These are phyloP conservation scores for Polychytrium aggregatum DNA, from an alignment of 192 early-diverging fungal genomes.

Conservation along the genomic window DNA sequence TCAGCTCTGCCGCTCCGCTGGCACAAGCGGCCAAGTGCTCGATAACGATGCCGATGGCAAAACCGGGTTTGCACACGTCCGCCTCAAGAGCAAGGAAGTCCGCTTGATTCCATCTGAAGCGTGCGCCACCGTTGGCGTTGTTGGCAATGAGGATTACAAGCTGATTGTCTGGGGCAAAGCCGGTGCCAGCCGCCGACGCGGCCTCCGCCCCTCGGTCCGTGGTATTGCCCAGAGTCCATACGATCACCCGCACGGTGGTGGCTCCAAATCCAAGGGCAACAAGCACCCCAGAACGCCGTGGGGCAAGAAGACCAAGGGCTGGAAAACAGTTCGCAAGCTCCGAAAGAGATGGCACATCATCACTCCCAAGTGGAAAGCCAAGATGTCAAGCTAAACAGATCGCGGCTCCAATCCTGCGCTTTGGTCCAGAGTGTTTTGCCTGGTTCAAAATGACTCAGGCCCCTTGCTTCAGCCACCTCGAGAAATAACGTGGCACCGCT, in stretches of 20 bases:
- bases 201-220: constrained; percentile 84
- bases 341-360: constrained; percentile 32
- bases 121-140: constrained; percentile 79
- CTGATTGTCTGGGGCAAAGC: constrained; percentile 81
- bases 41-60: constrained; percentile 61
- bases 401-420: too few relatives aligned
- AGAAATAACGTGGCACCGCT: too few relatives aligned
- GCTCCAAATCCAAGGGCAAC: constrained; percentile 83
- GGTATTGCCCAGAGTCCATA: constrained; percentile 92
- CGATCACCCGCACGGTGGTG: constrained; percentile 98
- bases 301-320: constrained; percentile 89
- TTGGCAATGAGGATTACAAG: constrained; percentile 85
- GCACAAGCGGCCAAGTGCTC: constrained; percentile 73
- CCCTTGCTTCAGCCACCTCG: too few relatives aligned
- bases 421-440: too few relatives aligned
- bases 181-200: constrained; percentile 67
- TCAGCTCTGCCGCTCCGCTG: constrained; percentile 72
- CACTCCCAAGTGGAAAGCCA: constrained; percentile 28
- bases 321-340: constrained; percentile 61
- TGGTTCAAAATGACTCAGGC: too few relatives aligned
- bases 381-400: too few relatives aligned
- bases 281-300: constrained; percentile 79
- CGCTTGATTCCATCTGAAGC: constrained; percentile 72
- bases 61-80: constrained; percentile 79
- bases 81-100: constrained; percentile 77